A percentile compares a stretch with the other conserved stretches of the same genome.
These are phyloP conservation scores for Halocafeteria seosinensis DNA, from an alignment of 108 stramenopile genomes.

Conservation along the genomic window DNA sequence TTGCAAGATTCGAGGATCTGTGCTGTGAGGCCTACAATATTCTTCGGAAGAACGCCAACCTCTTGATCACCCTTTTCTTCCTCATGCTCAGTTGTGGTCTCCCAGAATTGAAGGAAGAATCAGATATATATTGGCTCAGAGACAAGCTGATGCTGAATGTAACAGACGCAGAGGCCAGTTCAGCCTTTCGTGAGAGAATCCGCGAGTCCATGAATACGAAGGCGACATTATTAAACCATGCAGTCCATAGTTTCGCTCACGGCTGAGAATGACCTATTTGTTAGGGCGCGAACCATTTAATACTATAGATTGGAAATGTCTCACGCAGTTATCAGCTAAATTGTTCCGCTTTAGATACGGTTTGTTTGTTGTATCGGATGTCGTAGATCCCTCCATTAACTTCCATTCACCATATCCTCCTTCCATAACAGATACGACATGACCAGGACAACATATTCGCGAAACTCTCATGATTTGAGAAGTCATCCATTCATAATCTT, in stretches of 20 bases:
- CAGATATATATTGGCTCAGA: conserved; percentile 15
- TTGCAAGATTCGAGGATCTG: neutral
- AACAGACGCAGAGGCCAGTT: conserved; percentile 14
- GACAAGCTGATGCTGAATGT: neutral
- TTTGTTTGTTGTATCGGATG: no score
- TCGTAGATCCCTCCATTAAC: no score
- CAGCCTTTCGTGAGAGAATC: conserved; percentile 11
- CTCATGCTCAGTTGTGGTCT: conserved; percentile 19
- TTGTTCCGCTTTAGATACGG: no score
- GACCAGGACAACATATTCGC: conserved; percentile 63
- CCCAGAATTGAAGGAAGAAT: conserved; percentile 17
- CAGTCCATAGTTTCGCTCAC: neutral
- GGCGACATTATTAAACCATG: neutral
- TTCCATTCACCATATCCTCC: conserved; percentile 72
- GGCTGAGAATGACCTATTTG: no score
- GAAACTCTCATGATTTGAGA: conserved; percentile 64
- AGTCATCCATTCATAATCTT: conserved; percentile 61
- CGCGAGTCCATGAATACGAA: conserved; percentile 3
- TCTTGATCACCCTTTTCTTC: conserved; percentile 17
- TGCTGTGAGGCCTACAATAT: conserved; percentile 20
- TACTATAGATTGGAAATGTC: no score
- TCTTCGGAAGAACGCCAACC: conserved; percentile 3
- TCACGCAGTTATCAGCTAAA: no score
- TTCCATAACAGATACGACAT: conserved; percentile 73
- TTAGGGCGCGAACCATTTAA: no score